These are phyloP conservation scores for Skeletonema costatum DNA, from an alignment of 108 stramenopile species.

Conservation along the genomic window DNA sequence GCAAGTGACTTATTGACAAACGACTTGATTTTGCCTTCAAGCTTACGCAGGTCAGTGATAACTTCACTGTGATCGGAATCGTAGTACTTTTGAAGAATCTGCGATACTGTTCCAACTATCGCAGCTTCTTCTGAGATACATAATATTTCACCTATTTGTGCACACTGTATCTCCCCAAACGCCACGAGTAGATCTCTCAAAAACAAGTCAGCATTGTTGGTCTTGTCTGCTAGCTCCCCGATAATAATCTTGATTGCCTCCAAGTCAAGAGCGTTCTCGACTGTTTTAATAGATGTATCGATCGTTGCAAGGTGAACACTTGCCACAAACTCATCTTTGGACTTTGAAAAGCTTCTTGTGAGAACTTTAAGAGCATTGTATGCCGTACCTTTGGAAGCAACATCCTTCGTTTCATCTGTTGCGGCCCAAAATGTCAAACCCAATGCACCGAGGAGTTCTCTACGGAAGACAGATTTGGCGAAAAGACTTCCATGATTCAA, in stretches of 20 bases:
- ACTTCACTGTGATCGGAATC: conserved; percentile 1
- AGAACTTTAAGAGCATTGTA: conserved; percentile 28
- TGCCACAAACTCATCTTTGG: conserved; percentile 25
- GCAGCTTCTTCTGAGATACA: conserved; percentile 57
- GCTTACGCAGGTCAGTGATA: conserved; percentile 19
- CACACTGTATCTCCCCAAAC: conserved; percentile 64
- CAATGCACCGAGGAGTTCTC: conserved; percentile 72
- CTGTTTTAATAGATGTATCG: conserved; percentile 63
- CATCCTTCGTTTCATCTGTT: conserved; percentile 64
- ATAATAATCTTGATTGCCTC: conserved; percentile 54
- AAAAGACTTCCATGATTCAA: conserved; percentile 68
- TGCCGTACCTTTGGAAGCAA: conserved; percentile 13
- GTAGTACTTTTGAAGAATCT: conserved; percentile 27
- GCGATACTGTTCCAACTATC: conserved; percentile 48
- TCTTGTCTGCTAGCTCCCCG: conserved; percentile 11
- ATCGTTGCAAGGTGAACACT: conserved; percentile 47
- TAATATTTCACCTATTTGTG: conserved; percentile 72
- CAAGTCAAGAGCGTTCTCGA: conserved; percentile 63
- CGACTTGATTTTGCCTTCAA: conserved; percentile 20
- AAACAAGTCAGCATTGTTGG: conserved; percentile 28
- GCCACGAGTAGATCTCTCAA: conserved; percentile 32
- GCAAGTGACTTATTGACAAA: conserved; percentile 45
- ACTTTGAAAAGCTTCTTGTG: conserved; percentile 15
- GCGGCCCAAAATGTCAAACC: conserved; percentile 79
- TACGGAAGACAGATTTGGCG: conserved; percentile 36